A percentile compares a stretch with the other conserved stretches of the same genome.
These are phyloP conservation scores for Solanum sitiens DNA, from an alignment of 257 asterid genomes.

Conservation along the genomic window DNA sequence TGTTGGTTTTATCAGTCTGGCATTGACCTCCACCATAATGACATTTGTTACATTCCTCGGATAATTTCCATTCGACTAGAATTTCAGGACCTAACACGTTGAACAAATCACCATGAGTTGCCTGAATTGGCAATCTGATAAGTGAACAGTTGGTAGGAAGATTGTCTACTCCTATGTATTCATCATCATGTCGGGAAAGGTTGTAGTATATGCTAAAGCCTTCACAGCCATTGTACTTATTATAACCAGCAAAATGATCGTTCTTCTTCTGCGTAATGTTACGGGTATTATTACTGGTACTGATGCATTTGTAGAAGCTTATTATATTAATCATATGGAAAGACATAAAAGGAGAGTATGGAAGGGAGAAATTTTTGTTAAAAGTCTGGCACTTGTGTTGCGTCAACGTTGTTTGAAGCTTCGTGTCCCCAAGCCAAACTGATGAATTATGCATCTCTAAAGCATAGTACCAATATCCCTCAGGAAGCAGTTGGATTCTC, in stretches of 20 bases:
- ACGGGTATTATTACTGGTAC: not conserved
- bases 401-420: not conserved
- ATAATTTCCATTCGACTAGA: not conserved
- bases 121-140: not conserved
- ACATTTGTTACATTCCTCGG: not conserved
- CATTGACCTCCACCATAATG: not conserved
- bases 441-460: not conserved
- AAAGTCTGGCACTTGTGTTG: not conserved
- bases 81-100: not conserved
- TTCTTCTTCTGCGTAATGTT: not conserved
- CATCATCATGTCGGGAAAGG: not conserved
- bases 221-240: not conserved
- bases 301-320: not conserved
- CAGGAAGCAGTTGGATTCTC: not conserved
- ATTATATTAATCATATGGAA: fast-evolving
- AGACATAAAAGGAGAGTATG: not conserved
- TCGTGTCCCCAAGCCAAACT: not conserved
- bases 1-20: not conserved
- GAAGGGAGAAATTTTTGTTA: not conserved
- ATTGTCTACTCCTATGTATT: not conserved
- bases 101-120: not conserved
- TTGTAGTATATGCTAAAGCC: not conserved
- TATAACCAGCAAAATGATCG: not conserved
- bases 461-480: not conserved
- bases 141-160: not conserved